Base-by-base conservation (phyloP, 352 stramenopile species). In the Achlya hypogyna region DNA sequence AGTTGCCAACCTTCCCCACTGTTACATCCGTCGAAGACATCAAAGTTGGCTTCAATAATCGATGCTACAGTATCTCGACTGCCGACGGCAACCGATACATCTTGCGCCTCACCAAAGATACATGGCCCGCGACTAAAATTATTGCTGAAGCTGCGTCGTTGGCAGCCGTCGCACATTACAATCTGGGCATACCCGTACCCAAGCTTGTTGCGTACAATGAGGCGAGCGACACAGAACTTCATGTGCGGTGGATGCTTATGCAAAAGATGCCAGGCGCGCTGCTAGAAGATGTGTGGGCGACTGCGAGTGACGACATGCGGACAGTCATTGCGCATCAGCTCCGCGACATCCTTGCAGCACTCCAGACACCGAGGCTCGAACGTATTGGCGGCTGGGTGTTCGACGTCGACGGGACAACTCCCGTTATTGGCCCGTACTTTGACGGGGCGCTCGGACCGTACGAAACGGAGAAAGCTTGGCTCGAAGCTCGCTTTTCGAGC, bases 231-330 rank as follows among this genome's bases (percentile, higher is more conserved):
- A 32, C 58, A 12, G 25, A 18, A 8, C 34, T 53, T 4, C 42
- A 42, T 20, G 58, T 65, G 14, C 40, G 58, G 25, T 65, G 58
- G 58, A 65, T 65, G 58, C 29, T 65, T 12, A 65, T 65, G 58
- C 25, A 53, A 32, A 65, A 65, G 29, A 53, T 65, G 58, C 14
- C 20, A 16, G 58, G 58, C 12, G 25, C 25, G 3, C 29, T 38
- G 22, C 35, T 65, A 18, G 58, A 65, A 20, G 29, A 43, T 16
- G 58, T 42, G 1, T 65, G 58, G 58, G 58, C 51, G 2, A 23
- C 22, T 14, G 58, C 34, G 8, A 18, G 22, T n/a, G 25, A 34
- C 5, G 58, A 14, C 27, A 31, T n/a, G 45, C 40, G 58, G 6
- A 29, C 40, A 4, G 1, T n/a, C 3, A 53, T 65, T 53, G 58